phyloP scores from a whole-genome alignment of 306 rosid species.

The Medicago arabica region DNA sequence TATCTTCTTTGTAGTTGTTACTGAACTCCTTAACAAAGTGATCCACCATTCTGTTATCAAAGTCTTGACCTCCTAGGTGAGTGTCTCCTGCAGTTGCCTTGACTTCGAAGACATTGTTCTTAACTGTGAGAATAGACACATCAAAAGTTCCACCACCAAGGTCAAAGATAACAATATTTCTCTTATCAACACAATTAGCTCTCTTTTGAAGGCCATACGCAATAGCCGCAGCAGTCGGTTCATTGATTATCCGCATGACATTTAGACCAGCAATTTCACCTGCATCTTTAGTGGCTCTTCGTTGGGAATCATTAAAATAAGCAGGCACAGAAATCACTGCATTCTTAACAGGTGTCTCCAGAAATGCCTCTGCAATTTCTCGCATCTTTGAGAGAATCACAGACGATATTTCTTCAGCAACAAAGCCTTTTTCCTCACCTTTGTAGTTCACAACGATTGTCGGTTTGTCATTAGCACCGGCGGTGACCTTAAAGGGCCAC shows the following conservation, averaged over 20 bases:
- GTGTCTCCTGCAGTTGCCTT: slow-evolving; percentile 21
- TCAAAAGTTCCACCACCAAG: slow-evolving; percentile 65
- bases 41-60: not conserved
- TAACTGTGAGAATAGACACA: slow-evolving; percentile 59
- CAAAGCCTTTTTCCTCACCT: slow-evolving; percentile 45
- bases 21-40: not conserved
- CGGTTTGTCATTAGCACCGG: slow-evolving; percentile 48
- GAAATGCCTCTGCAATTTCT: slow-evolving; percentile 52
- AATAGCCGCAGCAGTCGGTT: slow-evolving; percentile 57
- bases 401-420: slow-evolving; percentile 65
- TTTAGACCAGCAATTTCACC: slow-evolving; percentile 49
- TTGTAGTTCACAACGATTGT: slow-evolving; percentile 52
- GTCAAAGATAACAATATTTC: slow-evolving; percentile 47
- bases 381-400: slow-evolving; percentile 58
- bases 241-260: slow-evolving; percentile 52
- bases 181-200: slow-evolving; percentile 28
- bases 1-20: not conserved
- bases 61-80: not conserved
- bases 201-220: slow-evolving; percentile 66
- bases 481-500: not conserved
- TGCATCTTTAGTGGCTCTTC: slow-evolving; percentile 41
- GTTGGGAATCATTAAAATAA: slow-evolving; percentile 59
- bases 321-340: slow-evolving; percentile 66
- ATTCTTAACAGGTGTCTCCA: slow-evolving; percentile 42
- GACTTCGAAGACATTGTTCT: not conserved